Evolutionary conservation across 2,329 filamentous ascomycete genomes (phyloP), one percentile per base, ranked within the genome.

Genomic region (Fusarium camptoceras): DNA sequence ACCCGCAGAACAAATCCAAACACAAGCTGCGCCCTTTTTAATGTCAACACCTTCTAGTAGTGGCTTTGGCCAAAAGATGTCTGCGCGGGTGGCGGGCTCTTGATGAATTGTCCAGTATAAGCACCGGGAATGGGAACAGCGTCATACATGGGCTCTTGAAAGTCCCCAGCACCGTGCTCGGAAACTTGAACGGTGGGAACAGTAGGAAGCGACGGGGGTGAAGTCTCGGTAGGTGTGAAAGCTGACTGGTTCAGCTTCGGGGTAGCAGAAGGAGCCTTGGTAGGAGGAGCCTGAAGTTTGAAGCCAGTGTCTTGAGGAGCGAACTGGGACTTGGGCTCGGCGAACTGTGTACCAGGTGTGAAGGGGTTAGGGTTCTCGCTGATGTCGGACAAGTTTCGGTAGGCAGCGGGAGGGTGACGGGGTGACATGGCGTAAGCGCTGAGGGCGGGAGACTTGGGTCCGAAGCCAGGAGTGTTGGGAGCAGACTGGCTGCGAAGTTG

Each of bases 381-480:
- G 59, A 85, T 82, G 72, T 84, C 81, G 53, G 77, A 77, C 53
- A 86, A 78, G 74, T 81, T 86, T 72, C 85, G 82, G 81, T 88
- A 90, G 46, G 83, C 79, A 49, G 85, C 83, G 5, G 87, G 87
- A 43, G 88, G 86, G 81, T 89, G 88, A 74, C 88, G 87, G 44
- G 88, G 88, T 24, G 87, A 88, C 78, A 89, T 81, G 64, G 87
- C 85, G 70, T 83, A 82, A 63, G 78, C 73, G 79, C 81, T 83
- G 55, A 82, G 77, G 47, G 81, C 81, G 39, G 77, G 91, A 24
- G 87, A 89, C 79, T 89, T 92, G 79, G 91, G 89, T 30, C 89
- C 91, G 78, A 97, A 94, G 71, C 94, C 94, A 15, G 95, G 95
- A 0, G 95, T 98, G 85, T 98, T 98, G 73, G 95, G 95, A 8